A percentile compares a stretch with the other conserved stretches of the same genome.
Conservation (phyloP, 2,329 filamentous ascomycete species). For the Arthrobotrys entomopaga region DNA sequence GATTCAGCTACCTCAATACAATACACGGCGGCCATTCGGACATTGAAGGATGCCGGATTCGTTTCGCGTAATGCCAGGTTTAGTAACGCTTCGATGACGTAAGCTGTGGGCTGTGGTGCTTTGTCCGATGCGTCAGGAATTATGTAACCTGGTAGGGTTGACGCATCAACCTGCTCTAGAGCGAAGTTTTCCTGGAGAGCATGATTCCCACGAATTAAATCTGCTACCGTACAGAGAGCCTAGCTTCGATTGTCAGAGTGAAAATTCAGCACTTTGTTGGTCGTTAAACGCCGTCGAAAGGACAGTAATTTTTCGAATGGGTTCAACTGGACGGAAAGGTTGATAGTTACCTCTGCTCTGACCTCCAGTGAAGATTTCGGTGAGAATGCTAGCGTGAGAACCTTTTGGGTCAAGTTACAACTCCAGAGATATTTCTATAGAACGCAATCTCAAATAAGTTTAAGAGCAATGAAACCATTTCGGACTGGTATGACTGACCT, state of each 20-base stretch:
- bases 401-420: constrained; percentile 79
- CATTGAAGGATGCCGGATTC: constrained; percentile 69
- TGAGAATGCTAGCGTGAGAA: constrained; percentile 84
- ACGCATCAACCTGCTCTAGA: constrained; percentile 77
- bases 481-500: constrained; percentile 62
- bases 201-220: constrained; percentile 84
- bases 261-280: constrained; percentile 44
- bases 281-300: background rate
- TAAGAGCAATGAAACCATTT: background rate
- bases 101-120: constrained; percentile 67
- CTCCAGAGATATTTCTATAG: constrained; percentile 76
- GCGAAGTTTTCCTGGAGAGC: constrained; percentile 88
- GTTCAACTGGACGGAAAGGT: background rate
- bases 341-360: constrained; percentile 74
- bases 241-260: constrained; percentile 60
- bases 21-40: constrained; percentile 84
- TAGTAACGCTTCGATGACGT: constrained; percentile 92
- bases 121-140: constrained; percentile 66
- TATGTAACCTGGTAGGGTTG: constrained; percentile 60
- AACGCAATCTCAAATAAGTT: background rate
- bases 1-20: constrained; percentile 77
- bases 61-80: constrained; percentile 73
- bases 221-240: constrained; percentile 85
- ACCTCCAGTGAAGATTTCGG: constrained; percentile 77
- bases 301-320: background rate